These are phyloP conservation scores for Fagopyrum homotropicum DNA, from an alignment of 148 eudicot genomes.

Conservation along the genomic window DNA sequence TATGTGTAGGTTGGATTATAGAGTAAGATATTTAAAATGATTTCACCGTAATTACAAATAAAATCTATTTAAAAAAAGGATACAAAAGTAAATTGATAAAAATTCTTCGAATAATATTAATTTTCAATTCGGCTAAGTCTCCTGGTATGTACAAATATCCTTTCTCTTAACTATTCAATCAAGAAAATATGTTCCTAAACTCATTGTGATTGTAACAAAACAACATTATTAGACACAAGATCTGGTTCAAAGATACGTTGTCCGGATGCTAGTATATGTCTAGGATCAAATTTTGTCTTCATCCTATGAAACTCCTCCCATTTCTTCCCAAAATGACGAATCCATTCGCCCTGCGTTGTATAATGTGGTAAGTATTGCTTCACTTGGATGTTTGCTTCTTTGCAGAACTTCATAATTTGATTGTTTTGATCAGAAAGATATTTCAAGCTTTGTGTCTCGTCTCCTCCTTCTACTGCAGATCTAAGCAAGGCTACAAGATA, in stretches of 20 bases:
- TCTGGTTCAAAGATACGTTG: conserved; percentile 61
- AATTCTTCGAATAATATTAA: background rate
- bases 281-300: conserved; percentile 67
- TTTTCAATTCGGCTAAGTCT: background rate
- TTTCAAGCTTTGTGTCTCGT: conserved; percentile 46
- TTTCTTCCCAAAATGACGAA: conserved; percentile 58
- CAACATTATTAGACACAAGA: background rate
- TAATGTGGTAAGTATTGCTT: conserved; percentile 90
- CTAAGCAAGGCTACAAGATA: conserved; percentile 64
- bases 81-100: too few relatives aligned
- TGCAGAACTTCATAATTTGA: conserved; percentile 51
- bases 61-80: too few relatives aligned
- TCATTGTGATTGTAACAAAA: background rate
- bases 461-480: conserved; percentile 60
- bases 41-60: too few relatives aligned
- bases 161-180: background rate
- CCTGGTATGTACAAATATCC: background rate
- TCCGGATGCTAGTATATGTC: conserved; percentile 63
- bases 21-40: too few relatives aligned
- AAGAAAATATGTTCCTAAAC: background rate
- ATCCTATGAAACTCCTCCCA: conserved; percentile 47
- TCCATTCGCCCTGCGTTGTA: conserved; percentile 59
- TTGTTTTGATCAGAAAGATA: conserved; percentile 52
- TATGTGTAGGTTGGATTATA: too few relatives aligned
- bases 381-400: conserved; percentile 34